Evolutionary conservation across 2,329 filamentous ascomycete genomes (phyloP).

Genomic region (Rosellinia necatrix): DNA sequence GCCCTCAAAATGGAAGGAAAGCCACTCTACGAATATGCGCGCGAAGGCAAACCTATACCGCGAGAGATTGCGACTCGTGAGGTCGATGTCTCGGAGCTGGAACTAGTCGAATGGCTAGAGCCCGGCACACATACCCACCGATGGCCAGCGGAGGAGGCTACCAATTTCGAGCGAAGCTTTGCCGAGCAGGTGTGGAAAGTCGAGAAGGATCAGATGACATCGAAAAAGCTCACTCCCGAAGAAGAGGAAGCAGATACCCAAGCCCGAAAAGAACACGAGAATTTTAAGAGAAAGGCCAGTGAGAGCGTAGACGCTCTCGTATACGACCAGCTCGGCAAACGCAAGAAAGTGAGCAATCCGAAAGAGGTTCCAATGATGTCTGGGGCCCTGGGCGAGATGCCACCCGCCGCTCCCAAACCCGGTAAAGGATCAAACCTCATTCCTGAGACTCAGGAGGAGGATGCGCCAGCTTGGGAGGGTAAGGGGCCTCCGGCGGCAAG

Average conservation of each 20-base stretch:
- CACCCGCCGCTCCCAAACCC: slow-evolving; percentile 46
- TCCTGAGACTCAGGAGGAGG: slow-evolving; percentile 50
- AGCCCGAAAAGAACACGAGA: slow-evolving; percentile 60
- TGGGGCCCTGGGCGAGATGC: slow-evolving; percentile 58
- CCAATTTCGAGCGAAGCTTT: slow-evolving; percentile 73
- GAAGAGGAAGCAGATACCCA: slow-evolving; percentile 60
- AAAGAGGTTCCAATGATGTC: slow-evolving; percentile 58
- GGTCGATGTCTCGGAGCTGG: slow-evolving; percentile 77
- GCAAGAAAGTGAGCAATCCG: slow-evolving; percentile 40
- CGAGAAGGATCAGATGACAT: slow-evolving; percentile 59
- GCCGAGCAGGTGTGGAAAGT: slow-evolving; percentile 73
- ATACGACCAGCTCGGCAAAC: slow-evolving; percentile 52
- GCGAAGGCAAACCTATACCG: slow-evolving; percentile 85
- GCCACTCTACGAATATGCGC: slow-evolving; percentile 92
- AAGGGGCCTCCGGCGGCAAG: slow-evolving; percentile 75
- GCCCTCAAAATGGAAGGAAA: slow-evolving; percentile 93
- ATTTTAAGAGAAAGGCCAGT: slow-evolving; percentile 62
- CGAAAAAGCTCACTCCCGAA: slow-evolving; percentile 56
- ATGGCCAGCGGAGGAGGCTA: slow-evolving; percentile 81
- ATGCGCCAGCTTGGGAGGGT: slow-evolving; percentile 60
- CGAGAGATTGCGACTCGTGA: slow-evolving; percentile 80
- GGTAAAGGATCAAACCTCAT: slow-evolving; percentile 59
- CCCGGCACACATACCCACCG: slow-evolving; percentile 78
- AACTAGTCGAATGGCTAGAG: slow-evolving; percentile 83
- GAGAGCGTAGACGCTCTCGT: slow-evolving; percentile 62